Conservation (phyloP, 768 basidiomycete species). For the Astraeus odoratus region DNA sequence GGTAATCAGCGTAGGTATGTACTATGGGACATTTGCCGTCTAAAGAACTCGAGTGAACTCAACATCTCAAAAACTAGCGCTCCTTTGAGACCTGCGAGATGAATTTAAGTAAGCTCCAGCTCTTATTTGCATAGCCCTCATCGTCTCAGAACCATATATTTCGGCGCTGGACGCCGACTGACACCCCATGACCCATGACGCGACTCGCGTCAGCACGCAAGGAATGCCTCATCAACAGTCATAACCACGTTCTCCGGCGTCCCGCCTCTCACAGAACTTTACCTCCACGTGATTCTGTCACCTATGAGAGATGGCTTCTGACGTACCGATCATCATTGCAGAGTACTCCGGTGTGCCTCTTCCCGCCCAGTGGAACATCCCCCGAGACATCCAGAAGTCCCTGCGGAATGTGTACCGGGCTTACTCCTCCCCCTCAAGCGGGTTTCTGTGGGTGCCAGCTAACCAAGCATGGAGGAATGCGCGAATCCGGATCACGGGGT, state of each 20-base stretch:
- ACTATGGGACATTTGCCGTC: constrained; percentile 55
- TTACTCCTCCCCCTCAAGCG: constrained; percentile 20
- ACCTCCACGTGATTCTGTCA: constrained; percentile 31
- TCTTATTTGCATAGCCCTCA: constrained; percentile 41
- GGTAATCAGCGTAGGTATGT: constrained; percentile 47
- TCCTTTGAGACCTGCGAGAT: constrained; percentile 62
- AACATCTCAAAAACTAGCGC: constrained; percentile 57
- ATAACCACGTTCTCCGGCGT: constrained; percentile 14
- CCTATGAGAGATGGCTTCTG: constrained; percentile 10
- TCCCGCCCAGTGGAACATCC: constrained; percentile 21
- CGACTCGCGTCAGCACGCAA: constrained; percentile 8
- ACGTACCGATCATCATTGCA: constrained; percentile 11
- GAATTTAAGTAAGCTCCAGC: constrained; percentile 39
- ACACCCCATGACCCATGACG: constrained; percentile 10
- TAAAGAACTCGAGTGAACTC: constrained; percentile 49
- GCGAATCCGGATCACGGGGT: constrained; percentile 34
- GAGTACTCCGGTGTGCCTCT: constrained; percentile 26
- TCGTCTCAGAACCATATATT: constrained; percentile 2
- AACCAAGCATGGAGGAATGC: constrained; percentile 41
- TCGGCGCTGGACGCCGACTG: neutral
- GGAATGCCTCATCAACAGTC: constrained; percentile 13
- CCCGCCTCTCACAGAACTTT: constrained; percentile 31
- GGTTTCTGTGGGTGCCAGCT: constrained; percentile 7
- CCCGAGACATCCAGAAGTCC: constrained; percentile 18
- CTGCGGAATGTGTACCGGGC: constrained; percentile 24